Conservation (phyloP, 2,329 filamentous ascomycete genomes). For the Trichoderma pleuroti region DNA sequence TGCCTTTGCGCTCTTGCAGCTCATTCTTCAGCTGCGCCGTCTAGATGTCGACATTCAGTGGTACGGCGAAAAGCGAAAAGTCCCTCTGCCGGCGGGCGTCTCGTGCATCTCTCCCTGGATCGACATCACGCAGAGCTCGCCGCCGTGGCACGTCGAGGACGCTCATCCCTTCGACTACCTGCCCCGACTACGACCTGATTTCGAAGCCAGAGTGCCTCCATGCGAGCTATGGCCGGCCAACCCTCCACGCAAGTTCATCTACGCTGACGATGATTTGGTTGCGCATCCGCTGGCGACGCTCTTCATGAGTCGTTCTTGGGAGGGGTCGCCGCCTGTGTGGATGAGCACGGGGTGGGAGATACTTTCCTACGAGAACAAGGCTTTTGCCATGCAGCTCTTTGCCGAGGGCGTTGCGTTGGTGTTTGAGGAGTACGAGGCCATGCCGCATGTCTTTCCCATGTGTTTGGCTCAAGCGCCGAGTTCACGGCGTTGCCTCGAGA, state of each 20-base stretch:
- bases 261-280: conserved; percentile 51
- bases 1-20: conserved; percentile 61
- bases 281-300: conserved; percentile 67
- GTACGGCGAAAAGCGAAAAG: conserved; percentile 53
- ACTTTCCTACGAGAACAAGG: conserved; percentile 63
- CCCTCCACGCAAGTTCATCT: conserved; percentile 53
- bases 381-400: conserved; percentile 55
- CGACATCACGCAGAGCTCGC: conserved; percentile 60
- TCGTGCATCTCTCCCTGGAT: conserved; percentile 66
- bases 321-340: conserved; percentile 61
- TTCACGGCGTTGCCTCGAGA: conserved; percentile 50
- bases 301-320: conserved; percentile 58
- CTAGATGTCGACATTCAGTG: conserved; percentile 50
- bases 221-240: conserved; percentile 57
- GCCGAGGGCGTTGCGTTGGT: conserved; percentile 57
- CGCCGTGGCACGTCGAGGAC: conserved; percentile 28
- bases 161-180: conserved; percentile 38
- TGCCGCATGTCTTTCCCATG: conserved; percentile 72
- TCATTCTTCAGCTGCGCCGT: conserved; percentile 60
- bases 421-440: conserved; percentile 72
- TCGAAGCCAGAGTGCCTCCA: conserved; percentile 31
- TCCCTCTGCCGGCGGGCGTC: conserved; percentile 65
- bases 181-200: conserved; percentile 46
- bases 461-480: conserved; percentile 48
- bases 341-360: conserved; percentile 69